Conservation (phyloP, 2,329 filamentous ascomycete genomes). For the Colletotrichum somersetense region DNA sequence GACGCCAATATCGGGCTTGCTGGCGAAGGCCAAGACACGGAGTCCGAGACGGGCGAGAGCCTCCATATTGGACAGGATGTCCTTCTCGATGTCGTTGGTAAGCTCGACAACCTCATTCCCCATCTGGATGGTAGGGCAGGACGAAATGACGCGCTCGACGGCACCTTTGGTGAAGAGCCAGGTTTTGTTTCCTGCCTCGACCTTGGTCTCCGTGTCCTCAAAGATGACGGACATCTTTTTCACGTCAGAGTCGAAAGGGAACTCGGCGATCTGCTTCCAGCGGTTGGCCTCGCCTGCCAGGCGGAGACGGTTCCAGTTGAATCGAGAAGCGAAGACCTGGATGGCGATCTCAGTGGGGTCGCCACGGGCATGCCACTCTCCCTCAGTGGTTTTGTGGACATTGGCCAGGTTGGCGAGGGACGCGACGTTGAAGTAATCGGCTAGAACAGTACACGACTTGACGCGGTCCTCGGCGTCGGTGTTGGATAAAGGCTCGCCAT, state of each 20-base stretch:
- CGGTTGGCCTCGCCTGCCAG: slow-evolving; percentile 63
- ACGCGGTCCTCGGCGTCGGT: slow-evolving; percentile 51
- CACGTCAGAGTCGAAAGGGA: slow-evolving; percentile 79
- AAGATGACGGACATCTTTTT: slow-evolving; percentile 85
- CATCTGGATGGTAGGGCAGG: slow-evolving; percentile 67
- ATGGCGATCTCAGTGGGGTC: slow-evolving; percentile 81
- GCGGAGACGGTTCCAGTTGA: slow-evolving; percentile 70
- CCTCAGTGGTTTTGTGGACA: slow-evolving; percentile 65
- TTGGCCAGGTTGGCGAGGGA: slow-evolving; percentile 75
- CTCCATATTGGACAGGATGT: slow-evolving; percentile 77
- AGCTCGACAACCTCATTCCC: slow-evolving; percentile 60
- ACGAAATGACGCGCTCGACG: slow-evolving; percentile 75
- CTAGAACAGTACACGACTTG: slow-evolving; percentile 54
- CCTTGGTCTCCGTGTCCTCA: slow-evolving; percentile 52
- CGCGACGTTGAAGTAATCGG: slow-evolving; percentile 71
- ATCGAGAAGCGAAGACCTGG: slow-evolving; percentile 79
- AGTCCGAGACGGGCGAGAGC: slow-evolving; percentile 74
- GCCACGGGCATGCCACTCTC: slow-evolving; percentile 72
- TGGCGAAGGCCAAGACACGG: slow-evolving; percentile 76
- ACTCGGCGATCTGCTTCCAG: slow-evolving; percentile 74
- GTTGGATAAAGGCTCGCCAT: slow-evolving; percentile 46
- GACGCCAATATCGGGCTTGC: slow-evolving; percentile 55
- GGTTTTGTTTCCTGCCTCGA: slow-evolving; percentile 47
- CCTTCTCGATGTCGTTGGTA: slow-evolving; percentile 64
- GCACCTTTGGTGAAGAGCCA: slow-evolving; percentile 75